phyloP scores from a whole-genome alignment of 768 basidiomycete species.

The Leucocoprinus sp. region DNA sequence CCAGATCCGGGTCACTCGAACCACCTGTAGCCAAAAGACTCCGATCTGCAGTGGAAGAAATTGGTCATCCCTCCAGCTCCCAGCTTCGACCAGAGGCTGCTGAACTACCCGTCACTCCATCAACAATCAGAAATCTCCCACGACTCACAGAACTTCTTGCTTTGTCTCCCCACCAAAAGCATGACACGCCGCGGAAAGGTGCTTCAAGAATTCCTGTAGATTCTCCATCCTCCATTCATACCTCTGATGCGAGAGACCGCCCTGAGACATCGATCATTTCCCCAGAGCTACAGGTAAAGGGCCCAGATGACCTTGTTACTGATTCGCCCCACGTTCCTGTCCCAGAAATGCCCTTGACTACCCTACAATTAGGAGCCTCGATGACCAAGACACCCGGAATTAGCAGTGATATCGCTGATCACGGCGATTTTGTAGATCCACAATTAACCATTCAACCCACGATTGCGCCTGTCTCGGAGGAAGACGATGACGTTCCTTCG shows the following conservation, averaged over 20 bases:
- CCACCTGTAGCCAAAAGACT: conserved; percentile 1
- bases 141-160: not conserved
- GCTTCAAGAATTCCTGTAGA: not conserved
- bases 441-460: conserved; percentile 7
- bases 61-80: not conserved
- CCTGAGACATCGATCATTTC: not conserved
- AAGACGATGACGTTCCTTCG: not conserved
- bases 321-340: not conserved
- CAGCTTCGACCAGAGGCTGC: not conserved
- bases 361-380: no score
- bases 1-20: not conserved
- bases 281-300: not conserved
- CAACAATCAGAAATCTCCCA: not conserved
- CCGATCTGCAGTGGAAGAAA: not conserved
- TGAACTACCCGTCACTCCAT: not conserved
- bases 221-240: not conserved
- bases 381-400: not conserved
- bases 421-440: not conserved
- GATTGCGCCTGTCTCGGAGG: not conserved
- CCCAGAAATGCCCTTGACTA: not conserved
- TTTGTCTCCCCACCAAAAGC: not conserved
- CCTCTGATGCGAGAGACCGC: not conserved
- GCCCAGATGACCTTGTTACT: not conserved
- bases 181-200: not conserved
- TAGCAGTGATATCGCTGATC: not conserved